A percentile compares a stretch with the other conserved stretches of the same genome.
phyloP scores from a whole-genome alignment of 371 early-diverging fungal species.

The Apophysomyces variabilis region DNA sequence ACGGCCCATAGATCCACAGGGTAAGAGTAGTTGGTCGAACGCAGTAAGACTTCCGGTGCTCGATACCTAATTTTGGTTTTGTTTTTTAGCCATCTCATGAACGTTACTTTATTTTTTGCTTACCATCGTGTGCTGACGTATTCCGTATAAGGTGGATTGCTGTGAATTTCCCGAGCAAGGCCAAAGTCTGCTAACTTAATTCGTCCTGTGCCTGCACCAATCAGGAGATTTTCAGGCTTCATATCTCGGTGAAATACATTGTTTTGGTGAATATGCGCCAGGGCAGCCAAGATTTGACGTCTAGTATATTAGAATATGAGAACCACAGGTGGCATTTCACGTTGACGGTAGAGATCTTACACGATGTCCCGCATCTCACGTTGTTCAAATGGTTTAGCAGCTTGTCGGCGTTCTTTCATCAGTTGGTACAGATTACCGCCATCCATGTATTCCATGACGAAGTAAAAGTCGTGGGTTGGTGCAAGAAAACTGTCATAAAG shows the following conservation, averaged over 20 bases:
- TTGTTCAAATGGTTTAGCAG: conserved; percentile 9
- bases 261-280: conserved; percentile 87
- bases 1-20: conserved; percentile 99
- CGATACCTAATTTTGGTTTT: conserved; percentile 77
- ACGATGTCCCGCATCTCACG: conserved; percentile 16
- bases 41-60: conserved; percentile 95
- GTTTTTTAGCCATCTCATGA: conserved; percentile 9
- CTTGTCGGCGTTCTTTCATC: conserved; percentile 71
- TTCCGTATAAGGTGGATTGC: conserved; percentile 82
- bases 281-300: conserved; percentile 82
- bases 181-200: conserved; percentile 97
- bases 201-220: conserved; percentile 37
- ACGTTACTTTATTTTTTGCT: conserved; percentile 9
- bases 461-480: conserved; percentile 74
- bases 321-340: conserved; percentile 9
- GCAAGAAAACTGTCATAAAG: conserved; percentile 83
- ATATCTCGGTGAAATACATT: conserved; percentile 95
- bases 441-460: conserved; percentile 95
- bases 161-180: conserved; percentile 85
- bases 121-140: conserved; percentile 97
- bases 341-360: conserved; percentile 2
- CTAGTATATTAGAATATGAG: conserved; percentile 25
- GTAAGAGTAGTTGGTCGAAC: conserved; percentile 82
- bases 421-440: conserved; percentile 88
- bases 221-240: conserved; percentile 88